Conservation (phyloP, 2,329 filamentous ascomycete species). For the Tolypocladium endophyticum region DNA sequence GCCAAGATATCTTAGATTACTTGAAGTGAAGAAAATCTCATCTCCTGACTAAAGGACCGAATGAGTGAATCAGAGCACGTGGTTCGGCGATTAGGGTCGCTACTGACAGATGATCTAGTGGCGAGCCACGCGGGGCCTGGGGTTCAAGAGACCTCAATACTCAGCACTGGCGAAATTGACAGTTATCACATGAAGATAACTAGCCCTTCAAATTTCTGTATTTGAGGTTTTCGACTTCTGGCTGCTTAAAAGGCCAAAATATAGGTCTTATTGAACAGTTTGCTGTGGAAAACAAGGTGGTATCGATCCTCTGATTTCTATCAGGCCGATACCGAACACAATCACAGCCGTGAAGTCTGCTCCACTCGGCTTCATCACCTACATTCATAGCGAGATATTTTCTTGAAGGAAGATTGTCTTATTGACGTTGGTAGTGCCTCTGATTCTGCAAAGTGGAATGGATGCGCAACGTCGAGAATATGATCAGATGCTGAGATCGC, state of each 20-base stretch:
- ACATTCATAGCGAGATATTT: too few species aligned
- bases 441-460: neutral
- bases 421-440: neutral
- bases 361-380: neutral
- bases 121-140: neutral
- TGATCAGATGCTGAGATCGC: neutral
- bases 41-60: conserved; percentile 9
- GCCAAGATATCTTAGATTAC: neutral
- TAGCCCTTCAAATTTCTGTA: neutral
- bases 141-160: neutral
- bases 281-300: neutral
- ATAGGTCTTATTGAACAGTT: neutral
- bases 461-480: neutral
- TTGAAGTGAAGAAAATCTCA: conserved; percentile 1
- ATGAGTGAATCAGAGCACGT: conserved; percentile 2
- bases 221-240: neutral
- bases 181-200: neutral
- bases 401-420: neutral
- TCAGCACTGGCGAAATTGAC: neutral
- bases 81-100: neutral
- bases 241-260: neutral
- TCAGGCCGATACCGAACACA: neutral
- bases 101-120: neutral
- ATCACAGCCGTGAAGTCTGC: neutral
- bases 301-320: neutral